Evolutionary conservation across 371 early-diverging fungal species (phyloP), one percentile per base, ranked within the genome.

Genomic region (Conidiobolus incongruus): DNA sequence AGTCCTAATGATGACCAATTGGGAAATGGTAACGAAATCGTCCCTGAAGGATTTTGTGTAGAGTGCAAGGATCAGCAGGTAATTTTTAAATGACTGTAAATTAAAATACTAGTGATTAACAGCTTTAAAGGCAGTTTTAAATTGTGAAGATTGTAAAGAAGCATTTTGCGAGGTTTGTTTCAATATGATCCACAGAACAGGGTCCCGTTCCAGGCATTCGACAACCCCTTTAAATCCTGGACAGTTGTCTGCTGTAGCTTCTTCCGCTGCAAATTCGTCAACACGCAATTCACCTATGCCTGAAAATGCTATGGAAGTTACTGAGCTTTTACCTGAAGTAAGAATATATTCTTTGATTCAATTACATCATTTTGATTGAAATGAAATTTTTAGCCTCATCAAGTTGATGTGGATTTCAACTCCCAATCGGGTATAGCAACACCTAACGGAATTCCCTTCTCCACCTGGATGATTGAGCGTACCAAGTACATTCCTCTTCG

Each of bases 401-500:
- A 2, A 52, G 52, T 20, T 48, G 48, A 47, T 50, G 48, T 34
- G 53, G 55, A 29, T 47, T 7, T 21, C 51, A 59, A 58, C 32
- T 45, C 52, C 1, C 15, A 51, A 42, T 16, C 37, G n/a, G 61
- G 52, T 6, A 35, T 48, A 2, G 47, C 49, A 47, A 50, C 48
- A 17, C 38, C 54, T 44, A 54, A 56, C 11, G 63, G 57, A 8
- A 45, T 56, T 1, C 49, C 55, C 23, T 69, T 79, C 48, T 72
- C 73, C 2, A 69, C 69, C 39, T 82, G 80, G 72, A 79, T 86
- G 57, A 60, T 62, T 37, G 78, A 72, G 52, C 72, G 92, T 17
- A 60, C 90, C 34, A 89, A 86, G 58, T 88, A 65, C 54, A 91
- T 94, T 49, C 96, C 96, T 2, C 50, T 95, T 48, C 79, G 96